Percentiles rank a stretch among this genome's conserved stretches.
Evolutionary conservation across 805 yeast genomes (phyloP).

Genomic region (Candida peoriensis): DNA sequence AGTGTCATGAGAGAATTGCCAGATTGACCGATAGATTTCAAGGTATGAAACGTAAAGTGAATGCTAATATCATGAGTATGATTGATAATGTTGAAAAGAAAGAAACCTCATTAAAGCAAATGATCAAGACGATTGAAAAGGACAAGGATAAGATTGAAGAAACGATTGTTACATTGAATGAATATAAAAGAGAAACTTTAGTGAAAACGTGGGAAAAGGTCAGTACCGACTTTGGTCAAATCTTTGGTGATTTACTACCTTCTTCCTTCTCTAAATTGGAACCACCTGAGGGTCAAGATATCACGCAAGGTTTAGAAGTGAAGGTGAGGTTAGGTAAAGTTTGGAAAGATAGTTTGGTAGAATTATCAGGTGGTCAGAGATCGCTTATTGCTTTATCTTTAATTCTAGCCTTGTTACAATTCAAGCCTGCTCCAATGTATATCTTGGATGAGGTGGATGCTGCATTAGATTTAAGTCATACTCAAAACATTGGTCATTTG

Average conservation of each 20-base stretch:
- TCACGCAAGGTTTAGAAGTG: slow-evolving; percentile 87
- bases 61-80: slow-evolving; percentile 83
- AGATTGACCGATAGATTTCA: slow-evolving; percentile 55
- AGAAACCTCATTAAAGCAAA: slow-evolving; percentile 66
- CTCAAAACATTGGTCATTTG: slow-evolving; percentile 95
- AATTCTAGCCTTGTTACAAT: slow-evolving; percentile 86
- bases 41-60: slow-evolving; percentile 75
- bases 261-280: slow-evolving; percentile 87
- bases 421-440: slow-evolving; percentile 98
- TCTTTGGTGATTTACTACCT: slow-evolving; percentile 84
- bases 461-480: slow-evolving; percentile 92
- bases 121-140: slow-evolving; percentile 82
- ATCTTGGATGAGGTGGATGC: slow-evolving; percentile 98
- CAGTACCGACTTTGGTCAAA: slow-evolving; percentile 81
- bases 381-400: slow-evolving; percentile 89
- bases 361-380: slow-evolving; percentile 94
- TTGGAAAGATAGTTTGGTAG: slow-evolving; percentile 95
- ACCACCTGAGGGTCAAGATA: slow-evolving; percentile 73
- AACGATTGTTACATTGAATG: slow-evolving; percentile 77
- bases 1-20: slow-evolving; percentile 52
- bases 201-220: slow-evolving; percentile 84
- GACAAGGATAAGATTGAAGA: slow-evolving; percentile 88
- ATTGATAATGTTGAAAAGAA: slow-evolving; percentile 89
- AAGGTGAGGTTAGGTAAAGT: slow-evolving; percentile 84
- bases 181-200: slow-evolving; percentile 78